phyloP scores from a whole-genome alignment of 257 asterid species.

The Forsythia viridissima region DNA sequence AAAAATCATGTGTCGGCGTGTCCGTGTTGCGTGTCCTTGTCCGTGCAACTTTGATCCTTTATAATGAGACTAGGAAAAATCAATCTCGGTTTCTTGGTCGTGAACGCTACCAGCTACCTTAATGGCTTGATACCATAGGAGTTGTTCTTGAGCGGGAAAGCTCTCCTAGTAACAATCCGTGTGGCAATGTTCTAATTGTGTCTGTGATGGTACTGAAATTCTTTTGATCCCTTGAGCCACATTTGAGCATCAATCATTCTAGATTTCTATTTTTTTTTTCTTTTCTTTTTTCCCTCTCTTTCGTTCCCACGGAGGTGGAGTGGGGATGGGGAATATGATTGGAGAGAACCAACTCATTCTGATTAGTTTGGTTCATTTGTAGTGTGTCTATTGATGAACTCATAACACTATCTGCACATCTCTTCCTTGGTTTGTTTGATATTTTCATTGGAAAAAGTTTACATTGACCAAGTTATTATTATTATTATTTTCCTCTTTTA shows the following conservation, averaged over 20 bases:
- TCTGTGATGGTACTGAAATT: not conserved
- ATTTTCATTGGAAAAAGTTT: not conserved
- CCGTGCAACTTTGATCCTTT: no score
- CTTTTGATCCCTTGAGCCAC: not conserved
- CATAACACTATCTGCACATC: not conserved
- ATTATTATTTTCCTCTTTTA: slow-evolving; percentile 11
- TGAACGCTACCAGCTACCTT: not conserved
- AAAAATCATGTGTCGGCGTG: no score
- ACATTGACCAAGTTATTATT: slow-evolving; percentile 7
- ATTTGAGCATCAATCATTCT: not conserved
- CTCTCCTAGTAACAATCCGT: not conserved
- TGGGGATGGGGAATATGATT: not conserved
- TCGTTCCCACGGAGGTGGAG: not conserved
- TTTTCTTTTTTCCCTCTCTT: not conserved
- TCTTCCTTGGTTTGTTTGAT: slow-evolving; percentile 4
- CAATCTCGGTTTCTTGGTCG: not conserved
- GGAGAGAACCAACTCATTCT: not conserved
- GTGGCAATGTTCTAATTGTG: not conserved
- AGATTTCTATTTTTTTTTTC: not conserved
- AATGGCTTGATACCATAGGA: not conserved
- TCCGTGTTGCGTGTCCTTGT: no score
- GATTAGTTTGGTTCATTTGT: not conserved
- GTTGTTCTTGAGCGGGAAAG: not conserved
- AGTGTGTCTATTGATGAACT: not conserved
- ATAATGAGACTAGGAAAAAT: not conserved